Conservation (phyloP, 139 green algal genomes). For the Chlamydomonas sp. region DNA sequence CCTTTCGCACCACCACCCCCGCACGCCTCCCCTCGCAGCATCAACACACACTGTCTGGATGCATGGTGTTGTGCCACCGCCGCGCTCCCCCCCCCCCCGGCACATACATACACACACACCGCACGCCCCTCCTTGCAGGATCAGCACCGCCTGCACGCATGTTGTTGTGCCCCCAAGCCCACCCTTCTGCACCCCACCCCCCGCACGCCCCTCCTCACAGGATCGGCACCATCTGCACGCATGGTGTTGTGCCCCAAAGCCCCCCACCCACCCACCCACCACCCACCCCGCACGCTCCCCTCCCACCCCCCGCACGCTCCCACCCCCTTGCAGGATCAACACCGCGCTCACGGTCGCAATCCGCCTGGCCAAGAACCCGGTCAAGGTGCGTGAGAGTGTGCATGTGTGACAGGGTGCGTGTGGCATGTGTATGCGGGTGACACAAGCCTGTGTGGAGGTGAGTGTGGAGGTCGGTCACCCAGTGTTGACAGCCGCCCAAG, state of each 20-base stretch:
- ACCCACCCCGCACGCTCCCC: background rate
- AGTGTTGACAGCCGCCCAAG: too few relatives aligned
- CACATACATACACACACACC: background rate
- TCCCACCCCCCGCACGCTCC: background rate
- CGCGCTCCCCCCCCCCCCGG: too few relatives aligned
- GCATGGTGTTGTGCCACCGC: too few relatives aligned
- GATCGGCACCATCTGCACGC: background rate
- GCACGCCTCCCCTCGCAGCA: too few relatives aligned
- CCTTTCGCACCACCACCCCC: too few relatives aligned
- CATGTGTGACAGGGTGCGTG: too few relatives aligned
- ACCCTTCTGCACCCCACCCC: background rate
- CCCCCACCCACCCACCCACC: background rate
- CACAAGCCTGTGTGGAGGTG: too few relatives aligned
- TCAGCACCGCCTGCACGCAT: too few relatives aligned
- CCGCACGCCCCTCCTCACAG: background rate
- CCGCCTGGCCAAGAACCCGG: slow-evolving; percentile 26
- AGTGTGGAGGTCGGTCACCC: too few relatives aligned
- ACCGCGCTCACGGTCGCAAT: slow-evolving; percentile 69
- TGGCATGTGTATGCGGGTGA: too few relatives aligned
- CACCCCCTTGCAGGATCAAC: slow-evolving; percentile 62
- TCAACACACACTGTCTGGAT: too few relatives aligned
- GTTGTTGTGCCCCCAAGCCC: background rate
- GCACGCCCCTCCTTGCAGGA: too few relatives aligned
- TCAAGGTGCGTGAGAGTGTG: background rate
- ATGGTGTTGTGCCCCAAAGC: background rate